These are phyloP conservation scores for Eragrostis nindensis DNA, from an alignment of 176 grass and related monocot genomes.

Conservation along the genomic window DNA sequence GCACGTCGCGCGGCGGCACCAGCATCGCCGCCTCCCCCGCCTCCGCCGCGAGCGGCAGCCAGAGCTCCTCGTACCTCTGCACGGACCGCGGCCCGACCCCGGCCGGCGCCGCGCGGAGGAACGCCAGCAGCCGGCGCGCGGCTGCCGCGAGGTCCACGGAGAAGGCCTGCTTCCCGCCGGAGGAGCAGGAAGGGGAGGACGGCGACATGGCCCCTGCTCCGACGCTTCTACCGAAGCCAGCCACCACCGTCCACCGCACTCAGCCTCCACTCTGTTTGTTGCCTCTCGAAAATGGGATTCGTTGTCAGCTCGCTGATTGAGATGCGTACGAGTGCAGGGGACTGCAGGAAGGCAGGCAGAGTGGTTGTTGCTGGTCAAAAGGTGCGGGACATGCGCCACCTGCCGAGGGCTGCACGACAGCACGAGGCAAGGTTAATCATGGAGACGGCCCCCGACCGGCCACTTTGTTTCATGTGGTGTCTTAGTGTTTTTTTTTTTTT, in stretches of 20 bases:
- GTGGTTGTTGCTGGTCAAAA: neutral
- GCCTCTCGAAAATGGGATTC: neutral
- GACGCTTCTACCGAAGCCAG: neutral
- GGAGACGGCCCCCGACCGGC: no score
- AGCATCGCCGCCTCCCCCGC: slow-evolving; percentile 54
- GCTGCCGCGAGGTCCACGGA: slow-evolving; percentile 67
- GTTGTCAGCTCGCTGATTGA: neutral
- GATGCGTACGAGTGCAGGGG: neutral
- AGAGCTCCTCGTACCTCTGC: slow-evolving; percentile 80
- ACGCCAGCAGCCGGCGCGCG: slow-evolving; percentile 68
- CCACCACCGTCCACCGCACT: neutral
- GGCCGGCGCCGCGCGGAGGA: slow-evolving; percentile 59
- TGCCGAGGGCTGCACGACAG: neutral
- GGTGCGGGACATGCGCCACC: slow-evolving; percentile 9
- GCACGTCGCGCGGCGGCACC: slow-evolving; percentile 77
- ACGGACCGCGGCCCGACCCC: slow-evolving; percentile 39
- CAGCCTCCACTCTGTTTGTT: neutral
- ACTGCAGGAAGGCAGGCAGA: neutral
- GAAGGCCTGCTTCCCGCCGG: slow-evolving; percentile 5
- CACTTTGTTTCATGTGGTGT: no score
- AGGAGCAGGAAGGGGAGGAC: slow-evolving; percentile 8
- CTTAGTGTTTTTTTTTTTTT: no score
- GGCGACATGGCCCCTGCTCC: slow-evolving; percentile 12
- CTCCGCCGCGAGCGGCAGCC: slow-evolving; percentile 71
- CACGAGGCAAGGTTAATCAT: no score